phyloP scores from a whole-genome alignment of 148 eudicot species.

The Vaccinium vitisidaea region DNA sequence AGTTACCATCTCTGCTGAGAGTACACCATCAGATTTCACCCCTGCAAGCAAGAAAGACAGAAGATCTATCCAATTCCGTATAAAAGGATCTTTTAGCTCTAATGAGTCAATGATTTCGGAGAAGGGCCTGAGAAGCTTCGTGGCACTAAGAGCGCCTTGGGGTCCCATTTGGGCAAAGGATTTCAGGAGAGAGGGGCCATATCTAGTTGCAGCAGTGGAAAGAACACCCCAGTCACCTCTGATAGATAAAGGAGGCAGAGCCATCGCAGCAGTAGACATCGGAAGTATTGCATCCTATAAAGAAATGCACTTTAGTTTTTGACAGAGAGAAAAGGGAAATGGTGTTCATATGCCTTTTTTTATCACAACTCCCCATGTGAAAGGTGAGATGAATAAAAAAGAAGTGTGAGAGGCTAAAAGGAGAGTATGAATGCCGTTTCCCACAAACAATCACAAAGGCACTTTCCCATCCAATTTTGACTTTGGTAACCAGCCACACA shows the following conservation, averaged over 20 bases:
- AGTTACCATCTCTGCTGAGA: constrained; percentile 99
- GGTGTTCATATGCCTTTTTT: not conserved
- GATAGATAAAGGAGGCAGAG: constrained; percentile 89
- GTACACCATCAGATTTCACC: constrained; percentile 92
- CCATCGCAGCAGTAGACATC: constrained; percentile 93
- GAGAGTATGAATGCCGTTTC: not conserved
- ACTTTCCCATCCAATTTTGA: not conserved
- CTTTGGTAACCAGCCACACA: no score
- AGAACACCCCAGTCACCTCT: constrained; percentile 90
- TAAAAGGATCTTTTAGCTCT: constrained; percentile 80
- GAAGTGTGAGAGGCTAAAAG: not conserved
- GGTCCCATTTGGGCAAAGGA: constrained; percentile 92
- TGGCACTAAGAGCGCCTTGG: constrained; percentile 85
- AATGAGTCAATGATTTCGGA: constrained; percentile 80
- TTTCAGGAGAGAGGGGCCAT: constrained; percentile 80
- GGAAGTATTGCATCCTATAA: constrained; percentile 90
- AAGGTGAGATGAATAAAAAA: not conserved
- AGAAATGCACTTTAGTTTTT: constrained; percentile 9
- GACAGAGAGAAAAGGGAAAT: not conserved
- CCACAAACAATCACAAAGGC: not conserved
- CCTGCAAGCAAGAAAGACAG: constrained; percentile 94
- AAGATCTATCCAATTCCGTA: constrained; percentile 96
- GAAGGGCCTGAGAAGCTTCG: constrained; percentile 92
- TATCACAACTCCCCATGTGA: not conserved
- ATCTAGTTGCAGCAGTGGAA: constrained; percentile 85